Conservation (phyloP, 2,329 filamentous ascomycete genomes). For the Cordyceps farinosa region DNA sequence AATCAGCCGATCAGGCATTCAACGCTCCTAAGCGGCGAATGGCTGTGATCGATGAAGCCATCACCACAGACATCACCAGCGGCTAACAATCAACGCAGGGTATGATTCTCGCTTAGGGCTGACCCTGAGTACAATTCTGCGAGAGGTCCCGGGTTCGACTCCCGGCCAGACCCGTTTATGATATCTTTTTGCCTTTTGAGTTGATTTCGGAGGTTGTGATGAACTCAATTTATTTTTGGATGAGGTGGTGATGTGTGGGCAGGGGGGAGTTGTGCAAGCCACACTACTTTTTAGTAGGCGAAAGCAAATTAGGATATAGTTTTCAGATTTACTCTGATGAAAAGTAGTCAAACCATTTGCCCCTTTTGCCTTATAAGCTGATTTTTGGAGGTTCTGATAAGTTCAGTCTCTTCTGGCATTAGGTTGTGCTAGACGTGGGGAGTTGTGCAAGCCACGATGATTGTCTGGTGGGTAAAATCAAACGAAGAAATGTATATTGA, state of each 20-base stretch:
- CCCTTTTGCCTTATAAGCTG: too few species aligned
- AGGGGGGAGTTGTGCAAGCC: neutral
- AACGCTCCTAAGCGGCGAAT: neutral
- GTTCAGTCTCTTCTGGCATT: too few species aligned
- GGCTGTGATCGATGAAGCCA: neutral
- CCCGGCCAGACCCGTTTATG: conserved; percentile 39
- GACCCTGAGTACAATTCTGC: conserved; percentile 29
- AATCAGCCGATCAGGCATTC: neutral
- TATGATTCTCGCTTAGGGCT: conserved; percentile 33
- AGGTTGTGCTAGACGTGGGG: too few species aligned
- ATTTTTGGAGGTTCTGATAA: too few species aligned
- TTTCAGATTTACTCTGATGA: neutral
- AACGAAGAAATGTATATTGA: too few species aligned
- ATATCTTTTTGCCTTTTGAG: conserved; percentile 23
- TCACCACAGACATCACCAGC: conserved; percentile 22
- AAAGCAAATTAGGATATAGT: too few species aligned
- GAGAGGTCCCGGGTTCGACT: conserved; percentile 47
- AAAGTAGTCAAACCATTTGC: neutral
- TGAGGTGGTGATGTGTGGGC: neutral
- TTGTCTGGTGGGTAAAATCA: too few species aligned
- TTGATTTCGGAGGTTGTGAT: neutral
- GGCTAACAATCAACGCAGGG: conserved; percentile 20
- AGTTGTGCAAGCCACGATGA: too few species aligned
- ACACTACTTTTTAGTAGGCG: neutral
- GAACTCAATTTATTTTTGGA: neutral